phyloP scores from a whole-genome alignment of 768 basidiomycete species.

The Suillus paluster region DNA sequence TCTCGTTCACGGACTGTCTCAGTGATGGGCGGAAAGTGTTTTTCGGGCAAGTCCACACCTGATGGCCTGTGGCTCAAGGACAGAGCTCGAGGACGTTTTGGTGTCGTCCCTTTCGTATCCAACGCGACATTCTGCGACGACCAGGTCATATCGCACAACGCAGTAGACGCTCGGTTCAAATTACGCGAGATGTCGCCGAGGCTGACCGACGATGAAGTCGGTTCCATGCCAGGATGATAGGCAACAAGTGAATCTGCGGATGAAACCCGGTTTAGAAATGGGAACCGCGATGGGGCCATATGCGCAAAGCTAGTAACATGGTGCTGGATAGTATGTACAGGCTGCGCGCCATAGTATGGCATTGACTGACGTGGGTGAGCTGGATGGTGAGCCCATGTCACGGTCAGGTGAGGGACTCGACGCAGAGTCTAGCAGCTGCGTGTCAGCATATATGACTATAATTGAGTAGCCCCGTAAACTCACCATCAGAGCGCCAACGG shows the following conservation, averaged over 20 bases:
- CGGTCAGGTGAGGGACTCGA: slow-evolving; percentile 68
- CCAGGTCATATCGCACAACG: slow-evolving; percentile 9
- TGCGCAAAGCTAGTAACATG: slow-evolving; percentile 16
- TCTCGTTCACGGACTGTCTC: slow-evolving; percentile 28
- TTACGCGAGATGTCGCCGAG: slow-evolving; percentile 7
- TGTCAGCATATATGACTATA: slow-evolving; percentile 7
- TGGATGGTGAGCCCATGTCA: slow-evolving; percentile 81
- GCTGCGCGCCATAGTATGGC: slow-evolving; percentile 17
- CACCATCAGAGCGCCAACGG: slow-evolving; percentile 73
- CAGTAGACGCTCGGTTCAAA: background rate
- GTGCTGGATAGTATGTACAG: slow-evolving; percentile 12
- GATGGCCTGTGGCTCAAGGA: slow-evolving; percentile 30
- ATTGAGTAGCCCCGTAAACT: slow-evolving; percentile 19
- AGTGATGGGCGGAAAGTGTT: slow-evolving; percentile 42
- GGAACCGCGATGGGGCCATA: slow-evolving; percentile 16
- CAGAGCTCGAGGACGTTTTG: slow-evolving; percentile 32
- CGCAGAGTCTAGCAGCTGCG: slow-evolving; percentile 58
- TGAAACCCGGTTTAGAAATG: slow-evolving; percentile 20
- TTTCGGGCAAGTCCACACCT: slow-evolving; percentile 35
- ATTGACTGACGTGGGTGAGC: slow-evolving; percentile 20
- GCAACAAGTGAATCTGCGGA: slow-evolving; percentile 16
- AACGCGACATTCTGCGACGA: background rate
- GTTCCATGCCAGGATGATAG: background rate
- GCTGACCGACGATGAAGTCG: slow-evolving; percentile 4
- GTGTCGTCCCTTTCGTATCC: slow-evolving; percentile 8